phyloP scores from a whole-genome alignment of 805 yeast species.

The Yamadazyma laniorum region DNA sequence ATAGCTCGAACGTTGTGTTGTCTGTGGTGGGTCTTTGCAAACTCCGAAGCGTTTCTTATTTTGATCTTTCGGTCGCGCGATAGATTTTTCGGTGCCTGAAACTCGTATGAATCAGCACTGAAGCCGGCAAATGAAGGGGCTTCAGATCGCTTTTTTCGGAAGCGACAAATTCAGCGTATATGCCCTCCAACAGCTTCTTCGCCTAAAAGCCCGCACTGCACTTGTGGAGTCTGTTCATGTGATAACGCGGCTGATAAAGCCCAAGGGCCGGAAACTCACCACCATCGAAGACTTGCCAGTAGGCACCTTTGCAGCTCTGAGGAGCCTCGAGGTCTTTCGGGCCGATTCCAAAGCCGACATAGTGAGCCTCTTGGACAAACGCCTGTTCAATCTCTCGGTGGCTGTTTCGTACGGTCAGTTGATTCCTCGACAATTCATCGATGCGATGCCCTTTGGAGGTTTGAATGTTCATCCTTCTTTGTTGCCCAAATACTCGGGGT shows the following conservation, averaged over 20 bases:
- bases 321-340: constrained; percentile 39
- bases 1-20: too few relatives aligned
- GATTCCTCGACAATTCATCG: constrained; percentile 64
- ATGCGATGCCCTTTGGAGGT: constrained; percentile 56
- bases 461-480: constrained; percentile 91
- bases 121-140: neutral
- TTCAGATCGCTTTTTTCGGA: constrained; percentile 64
- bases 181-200: constrained; percentile 43
- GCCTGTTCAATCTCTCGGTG: constrained; percentile 60
- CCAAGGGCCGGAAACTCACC: constrained; percentile 54
- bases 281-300: constrained; percentile 52
- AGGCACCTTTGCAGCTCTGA: constrained; percentile 34
- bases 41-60: too few relatives aligned
- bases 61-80: too few relatives aligned
- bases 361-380: constrained; percentile 15
- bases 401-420: constrained; percentile 90
- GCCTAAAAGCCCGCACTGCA: constrained; percentile 14
- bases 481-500: constrained; percentile 78
- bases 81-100: too few relatives aligned
- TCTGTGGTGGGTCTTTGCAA: too few relatives aligned
- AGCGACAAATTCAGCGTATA: constrained; percentile 67
- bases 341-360: constrained; percentile 53
- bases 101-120: too few relatives aligned
- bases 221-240: constrained; percentile 46
- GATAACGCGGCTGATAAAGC: constrained; percentile 62